phyloP scores from a whole-genome alignment of 2,329 filamentous ascomycete species.

The Apiospora aurea region DNA sequence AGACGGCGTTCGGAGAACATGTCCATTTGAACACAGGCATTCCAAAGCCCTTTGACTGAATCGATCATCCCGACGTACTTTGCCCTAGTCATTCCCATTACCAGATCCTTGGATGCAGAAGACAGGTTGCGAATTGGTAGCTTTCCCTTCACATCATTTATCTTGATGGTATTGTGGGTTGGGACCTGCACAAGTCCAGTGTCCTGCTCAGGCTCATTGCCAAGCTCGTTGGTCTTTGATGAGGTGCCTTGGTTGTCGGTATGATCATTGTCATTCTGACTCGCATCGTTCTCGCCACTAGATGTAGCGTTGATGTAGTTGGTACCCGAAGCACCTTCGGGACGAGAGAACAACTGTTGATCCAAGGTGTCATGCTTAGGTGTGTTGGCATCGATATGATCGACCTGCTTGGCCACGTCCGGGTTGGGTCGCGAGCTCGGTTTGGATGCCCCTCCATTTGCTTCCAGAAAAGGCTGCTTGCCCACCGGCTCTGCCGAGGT shows the following conservation, averaged over 20 bases:
- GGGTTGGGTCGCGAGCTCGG: neutral
- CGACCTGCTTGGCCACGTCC: neutral
- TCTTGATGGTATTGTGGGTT: neutral
- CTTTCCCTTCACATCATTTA: neutral
- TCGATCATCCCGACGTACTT: neutral
- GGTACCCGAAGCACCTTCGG: neutral
- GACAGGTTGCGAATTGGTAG: neutral
- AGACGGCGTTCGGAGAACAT: neutral
- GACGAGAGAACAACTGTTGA: neutral
- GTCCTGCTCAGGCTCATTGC: neutral
- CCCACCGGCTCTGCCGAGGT: neutral
- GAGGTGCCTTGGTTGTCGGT: neutral
- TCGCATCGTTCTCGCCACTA: neutral
- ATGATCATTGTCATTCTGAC: too few species aligned
- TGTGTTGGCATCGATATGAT: neutral
- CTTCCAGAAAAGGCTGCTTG: neutral
- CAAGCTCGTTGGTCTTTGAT: neutral
- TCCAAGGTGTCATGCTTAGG: neutral
- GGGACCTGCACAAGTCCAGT: neutral
- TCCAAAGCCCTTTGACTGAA: neutral
- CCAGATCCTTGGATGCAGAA: neutral
- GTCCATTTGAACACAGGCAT: neutral
- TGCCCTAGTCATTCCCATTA: neutral
- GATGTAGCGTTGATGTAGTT: neutral
- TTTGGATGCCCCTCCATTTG: neutral